A percentile compares a stretch with the other conserved stretches of the same genome.
Evolutionary conservation across 139 green algal species (phyloP).

Genomic region (Edaphochlamys debaryana): DNA sequence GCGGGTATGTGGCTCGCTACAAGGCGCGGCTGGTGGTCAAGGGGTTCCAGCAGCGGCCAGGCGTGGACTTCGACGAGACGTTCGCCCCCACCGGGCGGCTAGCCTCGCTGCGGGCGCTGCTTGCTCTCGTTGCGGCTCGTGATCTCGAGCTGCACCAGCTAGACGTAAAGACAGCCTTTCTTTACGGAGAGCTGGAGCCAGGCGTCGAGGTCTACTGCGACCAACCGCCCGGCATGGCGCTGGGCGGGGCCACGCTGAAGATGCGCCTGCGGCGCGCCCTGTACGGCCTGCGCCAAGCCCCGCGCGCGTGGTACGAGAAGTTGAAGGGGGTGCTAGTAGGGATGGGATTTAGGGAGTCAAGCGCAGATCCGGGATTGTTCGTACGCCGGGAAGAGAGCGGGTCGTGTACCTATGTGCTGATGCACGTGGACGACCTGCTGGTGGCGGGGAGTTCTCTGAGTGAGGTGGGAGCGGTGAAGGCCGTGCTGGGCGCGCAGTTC

Average conservation of each 20-base stretch:
- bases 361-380: conserved; percentile 34
- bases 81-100: neutral
- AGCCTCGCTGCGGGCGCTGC: conserved; percentile 24
- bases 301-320: conserved; percentile 56
- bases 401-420: conserved; percentile 37
- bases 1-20: conserved; percentile 39
- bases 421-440: conserved; percentile 41
- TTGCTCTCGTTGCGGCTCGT: conserved; percentile 36
- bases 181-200: conserved; percentile 8
- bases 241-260: conserved; percentile 8
- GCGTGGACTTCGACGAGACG: neutral
- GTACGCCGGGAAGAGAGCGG: neutral
- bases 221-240: neutral
- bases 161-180: conserved; percentile 70
- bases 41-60: conserved; percentile 41
- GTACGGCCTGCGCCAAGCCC: conserved; percentile 65
- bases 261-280: conserved; percentile 11
- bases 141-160: conserved; percentile 61
- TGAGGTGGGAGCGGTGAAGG: neutral
- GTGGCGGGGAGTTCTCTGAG: too few relatives aligned
- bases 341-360: conserved; percentile 41
- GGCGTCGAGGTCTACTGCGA: neutral
- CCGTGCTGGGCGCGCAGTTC: neutral
- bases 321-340: conserved; percentile 37
- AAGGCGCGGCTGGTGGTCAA: conserved; percentile 60